Evolutionary conservation across 2,329 filamentous ascomycete genomes (phyloP).

Genomic region (Beauveria australis): DNA sequence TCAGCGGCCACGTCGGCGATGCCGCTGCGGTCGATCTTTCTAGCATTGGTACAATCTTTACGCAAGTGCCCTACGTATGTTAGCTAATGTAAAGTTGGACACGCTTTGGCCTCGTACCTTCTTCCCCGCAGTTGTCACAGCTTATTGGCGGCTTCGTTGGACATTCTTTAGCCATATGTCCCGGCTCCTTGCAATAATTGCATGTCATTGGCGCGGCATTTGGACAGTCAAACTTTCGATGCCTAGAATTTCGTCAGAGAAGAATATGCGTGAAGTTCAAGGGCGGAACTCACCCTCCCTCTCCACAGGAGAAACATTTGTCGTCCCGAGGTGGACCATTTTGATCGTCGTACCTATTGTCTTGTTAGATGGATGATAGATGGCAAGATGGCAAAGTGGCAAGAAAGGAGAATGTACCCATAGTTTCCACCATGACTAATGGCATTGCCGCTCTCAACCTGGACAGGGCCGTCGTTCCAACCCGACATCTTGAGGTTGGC

Average conservation of each 20-base stretch:
- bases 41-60: constrained; percentile 49
- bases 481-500: not conserved
- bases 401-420: not conserved
- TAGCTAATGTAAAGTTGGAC: constrained; percentile 1
- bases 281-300: constrained; percentile 23
- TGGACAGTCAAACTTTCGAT: constrained; percentile 28
- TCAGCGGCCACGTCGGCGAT: constrained; percentile 43
- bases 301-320: constrained; percentile 30
- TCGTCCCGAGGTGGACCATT: constrained; percentile 16
- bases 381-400: no score
- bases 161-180: constrained; percentile 53
- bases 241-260: constrained; percentile 14
- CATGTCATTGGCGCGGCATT: constrained; percentile 27
- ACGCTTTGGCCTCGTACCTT: constrained; percentile 34
- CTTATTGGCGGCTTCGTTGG: constrained; percentile 46
- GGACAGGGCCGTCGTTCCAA: not conserved
- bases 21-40: constrained; percentile 46
- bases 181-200: constrained; percentile 40
- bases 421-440: not conserved
- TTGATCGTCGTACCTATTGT: constrained; percentile 8
- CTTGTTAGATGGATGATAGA: not conserved
- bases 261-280: not conserved
- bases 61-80: constrained; percentile 42
- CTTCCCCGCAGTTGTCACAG: constrained; percentile 55
- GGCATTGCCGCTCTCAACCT: not conserved